Evolutionary conservation across 2,329 filamentous ascomycete species (phyloP).

Genomic region (Alternaria postmessia): DNA sequence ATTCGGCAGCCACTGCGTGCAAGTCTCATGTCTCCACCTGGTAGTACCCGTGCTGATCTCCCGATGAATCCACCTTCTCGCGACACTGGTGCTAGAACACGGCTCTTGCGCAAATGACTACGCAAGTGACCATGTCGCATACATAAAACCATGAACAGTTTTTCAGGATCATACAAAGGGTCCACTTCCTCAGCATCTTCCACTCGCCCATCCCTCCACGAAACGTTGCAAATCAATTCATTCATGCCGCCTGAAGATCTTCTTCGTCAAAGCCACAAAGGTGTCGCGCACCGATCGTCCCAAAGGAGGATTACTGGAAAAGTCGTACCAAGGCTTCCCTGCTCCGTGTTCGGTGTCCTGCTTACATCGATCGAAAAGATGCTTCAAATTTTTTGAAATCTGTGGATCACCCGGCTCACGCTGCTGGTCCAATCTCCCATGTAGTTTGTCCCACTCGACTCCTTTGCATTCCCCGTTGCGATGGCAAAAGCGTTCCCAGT

Average conservation of each 20-base stretch:
- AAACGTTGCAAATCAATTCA: too few relatives aligned
- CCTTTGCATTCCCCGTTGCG: conserved; percentile 3
- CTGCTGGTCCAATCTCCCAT: too few relatives aligned
- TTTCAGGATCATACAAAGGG: neutral
- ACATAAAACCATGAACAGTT: neutral
- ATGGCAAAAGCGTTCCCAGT: conserved; percentile 19
- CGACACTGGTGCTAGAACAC: neutral
- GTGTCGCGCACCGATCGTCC: neutral
- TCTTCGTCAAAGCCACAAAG: neutral
- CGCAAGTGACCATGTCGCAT: neutral
- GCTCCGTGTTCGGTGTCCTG: neutral
- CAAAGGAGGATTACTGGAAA: neutral
- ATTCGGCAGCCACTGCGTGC: neutral
- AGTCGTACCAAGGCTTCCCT: neutral
- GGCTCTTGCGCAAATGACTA: neutral
- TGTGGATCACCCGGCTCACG: neutral
- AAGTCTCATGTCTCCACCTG: neutral
- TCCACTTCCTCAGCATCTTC: neutral
- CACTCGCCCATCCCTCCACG: neutral
- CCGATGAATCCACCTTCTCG: neutral
- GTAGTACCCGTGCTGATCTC: neutral
- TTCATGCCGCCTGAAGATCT: neutral
- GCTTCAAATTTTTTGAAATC: neutral
- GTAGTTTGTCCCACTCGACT: neutral
- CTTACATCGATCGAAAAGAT: neutral